Evolutionary conservation across 768 basidiomycete species (phyloP).

Genomic region (Suillus alpinus): DNA sequence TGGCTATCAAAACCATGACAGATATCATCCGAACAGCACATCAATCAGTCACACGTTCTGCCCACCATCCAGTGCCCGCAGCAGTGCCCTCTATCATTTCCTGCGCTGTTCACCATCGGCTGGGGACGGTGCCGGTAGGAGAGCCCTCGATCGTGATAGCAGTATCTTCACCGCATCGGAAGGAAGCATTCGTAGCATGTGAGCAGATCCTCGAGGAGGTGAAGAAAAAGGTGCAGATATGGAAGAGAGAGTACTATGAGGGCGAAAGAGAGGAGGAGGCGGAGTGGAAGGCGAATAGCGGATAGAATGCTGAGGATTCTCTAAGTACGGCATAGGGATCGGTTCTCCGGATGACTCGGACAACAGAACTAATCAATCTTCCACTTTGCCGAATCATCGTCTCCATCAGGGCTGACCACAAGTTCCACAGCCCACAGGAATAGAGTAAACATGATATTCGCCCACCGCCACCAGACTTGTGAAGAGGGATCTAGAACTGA

Average conservation of each 20-base stretch:
- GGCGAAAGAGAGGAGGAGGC: constrained; percentile 59
- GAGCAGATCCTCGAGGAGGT: constrained; percentile 85
- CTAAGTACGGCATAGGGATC: neutral
- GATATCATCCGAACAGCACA: constrained; percentile 52
- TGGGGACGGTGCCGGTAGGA: constrained; percentile 75
- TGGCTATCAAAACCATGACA: constrained; percentile 76
- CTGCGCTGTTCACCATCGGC: constrained; percentile 69
- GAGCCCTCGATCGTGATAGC: constrained; percentile 83
- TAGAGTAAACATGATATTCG: constrained; percentile 84
- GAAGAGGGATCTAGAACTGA: constrained; percentile 83
- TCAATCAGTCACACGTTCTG: constrained; percentile 39
- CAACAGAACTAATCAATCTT: constrained; percentile 54
- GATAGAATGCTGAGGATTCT: constrained; percentile 2
- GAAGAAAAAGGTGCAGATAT: constrained; percentile 81
- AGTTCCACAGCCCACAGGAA: constrained; percentile 82
- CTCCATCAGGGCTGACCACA: constrained; percentile 74
- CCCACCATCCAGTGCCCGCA: constrained; percentile 32
- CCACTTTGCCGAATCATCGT: constrained; percentile 66
- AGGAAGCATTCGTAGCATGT: constrained; percentile 76
- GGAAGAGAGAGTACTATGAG: constrained; percentile 90
- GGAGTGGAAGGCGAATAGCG: constrained; percentile 66
- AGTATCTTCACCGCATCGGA: constrained; percentile 80
- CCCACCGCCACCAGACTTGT: constrained; percentile 94
- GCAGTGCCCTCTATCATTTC: constrained; percentile 43
- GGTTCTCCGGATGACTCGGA: constrained; percentile 5